These are phyloP conservation scores for Musa acuminata DNA, from an alignment of 176 grass and related monocot species.

Conservation along the genomic window DNA sequence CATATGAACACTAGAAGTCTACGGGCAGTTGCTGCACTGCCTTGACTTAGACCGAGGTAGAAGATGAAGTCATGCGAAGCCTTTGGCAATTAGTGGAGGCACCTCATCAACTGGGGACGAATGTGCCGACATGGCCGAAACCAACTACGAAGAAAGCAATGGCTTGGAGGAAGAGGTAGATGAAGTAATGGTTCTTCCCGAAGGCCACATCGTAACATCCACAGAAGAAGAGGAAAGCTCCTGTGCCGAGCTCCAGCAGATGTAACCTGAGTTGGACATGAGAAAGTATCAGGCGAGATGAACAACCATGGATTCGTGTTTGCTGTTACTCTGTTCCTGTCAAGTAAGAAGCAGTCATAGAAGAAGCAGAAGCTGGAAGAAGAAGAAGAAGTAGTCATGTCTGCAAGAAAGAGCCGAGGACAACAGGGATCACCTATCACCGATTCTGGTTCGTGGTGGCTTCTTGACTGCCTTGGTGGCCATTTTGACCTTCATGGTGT, in stretches of 20 bases:
- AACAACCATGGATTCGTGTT: not conserved
- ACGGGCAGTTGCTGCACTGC: not conserved
- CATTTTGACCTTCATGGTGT: not conserved
- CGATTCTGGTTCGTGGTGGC: not conserved
- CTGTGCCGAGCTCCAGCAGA: not conserved
- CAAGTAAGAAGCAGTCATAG: too few relatives aligned
- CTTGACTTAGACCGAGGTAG: not conserved
- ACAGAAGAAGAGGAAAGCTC: not conserved
- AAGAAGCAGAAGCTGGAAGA: too few relatives aligned
- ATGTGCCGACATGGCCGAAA: not conserved
- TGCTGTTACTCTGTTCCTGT: too few relatives aligned
- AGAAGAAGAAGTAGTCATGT: too few relatives aligned
- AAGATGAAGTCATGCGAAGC: not conserved
- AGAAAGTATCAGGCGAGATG: not conserved
- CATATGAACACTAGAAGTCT: not conserved
- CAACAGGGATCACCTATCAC: not conserved
- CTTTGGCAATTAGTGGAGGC: not conserved
- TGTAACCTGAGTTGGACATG: conserved; percentile 2
- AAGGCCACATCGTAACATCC: not conserved
- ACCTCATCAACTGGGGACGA: not conserved
- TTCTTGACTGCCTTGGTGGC: not conserved
- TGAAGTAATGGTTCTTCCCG: not conserved
- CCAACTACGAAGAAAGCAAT: not conserved
- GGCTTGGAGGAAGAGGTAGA: conserved; percentile 12
- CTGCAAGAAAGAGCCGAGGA: not conserved